Evolutionary conservation across 176 grass and related monocot genomes (phyloP).

Genomic region (Rhynchospora tenuis): DNA sequence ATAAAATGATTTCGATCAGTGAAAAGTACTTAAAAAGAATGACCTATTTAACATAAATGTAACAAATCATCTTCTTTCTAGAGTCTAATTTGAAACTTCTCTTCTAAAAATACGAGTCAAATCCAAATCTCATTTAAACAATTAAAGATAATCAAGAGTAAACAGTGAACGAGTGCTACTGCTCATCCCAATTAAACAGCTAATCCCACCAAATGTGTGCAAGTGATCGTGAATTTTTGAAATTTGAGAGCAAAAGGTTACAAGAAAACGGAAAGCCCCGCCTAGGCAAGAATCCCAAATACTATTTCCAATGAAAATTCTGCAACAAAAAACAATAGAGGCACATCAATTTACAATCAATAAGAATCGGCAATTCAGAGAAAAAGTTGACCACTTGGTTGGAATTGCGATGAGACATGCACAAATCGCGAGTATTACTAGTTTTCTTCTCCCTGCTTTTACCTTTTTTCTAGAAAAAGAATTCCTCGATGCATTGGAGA

Average conservation of each 20-base stretch:
- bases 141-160: no score
- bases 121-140: no score
- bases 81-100: no score
- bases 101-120: no score
- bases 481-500: background rate
- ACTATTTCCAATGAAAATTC: background rate
- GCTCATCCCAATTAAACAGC: no score
- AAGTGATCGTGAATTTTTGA: background rate
- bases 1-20: no score
- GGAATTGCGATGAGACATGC: background rate
- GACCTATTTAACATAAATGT: no score
- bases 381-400: slow-evolving; percentile 17
- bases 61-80: no score
- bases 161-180: no score
- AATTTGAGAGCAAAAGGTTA: background rate
- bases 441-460: background rate
- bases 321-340: background rate
- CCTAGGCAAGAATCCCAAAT: background rate
- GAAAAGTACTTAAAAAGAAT: no score
- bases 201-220: background rate
- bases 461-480: background rate
- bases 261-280: background rate
- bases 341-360: background rate
- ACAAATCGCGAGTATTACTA: slow-evolving; percentile 13
- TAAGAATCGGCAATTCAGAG: slow-evolving; percentile 6